These are phyloP conservation scores for Candida wancherniae DNA, from an alignment of 805 yeast genomes.

Conservation along the genomic window DNA sequence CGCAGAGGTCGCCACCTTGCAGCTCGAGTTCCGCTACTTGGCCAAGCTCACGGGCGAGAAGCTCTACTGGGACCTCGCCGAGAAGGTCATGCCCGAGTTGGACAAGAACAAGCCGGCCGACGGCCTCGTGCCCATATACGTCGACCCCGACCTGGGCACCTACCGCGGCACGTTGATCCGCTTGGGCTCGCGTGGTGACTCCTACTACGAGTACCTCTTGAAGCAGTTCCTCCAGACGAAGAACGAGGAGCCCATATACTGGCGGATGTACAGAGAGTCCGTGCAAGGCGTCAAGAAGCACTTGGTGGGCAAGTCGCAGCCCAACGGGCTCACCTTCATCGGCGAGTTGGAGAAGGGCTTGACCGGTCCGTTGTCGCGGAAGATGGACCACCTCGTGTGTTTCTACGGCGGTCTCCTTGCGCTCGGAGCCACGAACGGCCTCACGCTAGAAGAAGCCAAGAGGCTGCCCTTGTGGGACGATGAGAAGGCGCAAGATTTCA, in stretches of 20 bases:
- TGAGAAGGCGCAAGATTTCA: conserved; percentile 56
- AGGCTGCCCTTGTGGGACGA: conserved; percentile 53
- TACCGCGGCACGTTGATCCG: conserved; percentile 65
- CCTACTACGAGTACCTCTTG: conserved; percentile 83
- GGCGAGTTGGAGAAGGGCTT: conserved; percentile 77
- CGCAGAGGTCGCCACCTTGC: conserved; percentile 85
- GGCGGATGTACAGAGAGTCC: conserved; percentile 71
- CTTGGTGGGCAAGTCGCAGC: conserved; percentile 55
- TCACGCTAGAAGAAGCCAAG: conserved; percentile 50
- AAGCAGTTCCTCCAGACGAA: conserved; percentile 82
- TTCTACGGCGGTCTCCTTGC: conserved; percentile 87
- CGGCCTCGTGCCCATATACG: conserved; percentile 80
- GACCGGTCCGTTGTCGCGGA: conserved; percentile 53
- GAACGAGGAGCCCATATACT: conserved; percentile 54
- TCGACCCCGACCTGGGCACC: conserved; percentile 68
- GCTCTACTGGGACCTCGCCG: conserved; percentile 74
- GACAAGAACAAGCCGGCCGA: conserved; percentile 61
- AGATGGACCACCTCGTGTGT: conserved; percentile 92
- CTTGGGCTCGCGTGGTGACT: conserved; percentile 88
- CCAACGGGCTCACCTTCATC: conserved; percentile 59
- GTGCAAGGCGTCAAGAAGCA: conserved; percentile 72
- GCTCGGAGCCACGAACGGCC: conserved; percentile 82
- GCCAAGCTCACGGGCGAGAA: conserved; percentile 75
- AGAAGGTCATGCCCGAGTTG: conserved; percentile 63
- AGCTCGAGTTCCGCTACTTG: conserved; percentile 80